Evolutionary conservation across 1,284 basidiomycete genomes (phyloP), one percentile per base, ranked within the genome.

Genomic region (Irpex rosettiformis): DNA sequence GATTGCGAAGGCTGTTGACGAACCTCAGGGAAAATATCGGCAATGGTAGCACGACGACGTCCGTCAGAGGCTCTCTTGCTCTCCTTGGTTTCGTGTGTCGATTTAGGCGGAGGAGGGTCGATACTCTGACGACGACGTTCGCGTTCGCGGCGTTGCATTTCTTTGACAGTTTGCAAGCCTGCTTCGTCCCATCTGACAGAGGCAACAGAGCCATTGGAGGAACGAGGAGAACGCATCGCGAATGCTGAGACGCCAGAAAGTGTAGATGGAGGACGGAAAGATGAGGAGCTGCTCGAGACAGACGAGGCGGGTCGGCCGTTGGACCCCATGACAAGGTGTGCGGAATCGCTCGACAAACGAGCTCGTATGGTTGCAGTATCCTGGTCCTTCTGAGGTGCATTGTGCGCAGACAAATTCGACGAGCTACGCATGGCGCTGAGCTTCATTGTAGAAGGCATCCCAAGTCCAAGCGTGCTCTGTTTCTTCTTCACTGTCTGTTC

Each of bases 171-270:
- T 65, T 81, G 75, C 48, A 88, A 62, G 0, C 80, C 79, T 1
- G 77, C 79, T 65, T 89, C 89, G 62, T 88, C 85, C 88, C 88
- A 89, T 51, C 76, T 72, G 4, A 89, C 79, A 42, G 76, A 76
- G 16, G 74, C 78, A 8, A 70, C 75, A 16, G 79, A 78, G 60
- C 77, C 79, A n/a, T 77, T 77, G 0, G 79, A 79, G 3, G 80
- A 82, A 16, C 81, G 71, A 43, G 63, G 59, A 1, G 66, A 67
- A 8, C 69, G 67, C 1, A 58, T 62, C 10, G 67, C 66, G 60
- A 67, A 66, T 16, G 61, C 62, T 3, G 81, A 84, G 25, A 69
- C 67, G 13, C 76, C 77, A 0, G 85, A 87, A 0, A 78, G 75
- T 0, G 78, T 76, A 0, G 85, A 88, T 47, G 79, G 63, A 1